Base-by-base conservation (phyloP, 2,329 filamentous ascomycete genomes). In the Thermothelomyces thermophilus region DNA sequence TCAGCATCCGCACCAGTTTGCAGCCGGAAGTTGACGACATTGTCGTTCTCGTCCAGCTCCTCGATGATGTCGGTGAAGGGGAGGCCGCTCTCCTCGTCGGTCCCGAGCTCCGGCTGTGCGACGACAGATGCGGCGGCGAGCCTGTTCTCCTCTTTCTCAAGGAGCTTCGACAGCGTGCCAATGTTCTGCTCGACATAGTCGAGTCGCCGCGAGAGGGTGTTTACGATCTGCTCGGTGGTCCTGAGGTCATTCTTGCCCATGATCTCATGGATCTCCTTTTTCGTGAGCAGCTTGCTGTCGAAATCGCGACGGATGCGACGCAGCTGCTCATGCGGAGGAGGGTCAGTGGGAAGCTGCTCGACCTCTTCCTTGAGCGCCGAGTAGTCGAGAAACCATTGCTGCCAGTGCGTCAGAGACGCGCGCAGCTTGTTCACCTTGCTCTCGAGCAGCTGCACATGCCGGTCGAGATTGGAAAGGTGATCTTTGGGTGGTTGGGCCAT, bases 1-100 rank as follows among this genome's bases (percentile, higher is more conserved):
- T 86, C 79, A 13, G 77, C 72, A 46, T 84, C 79, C 6, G 83
- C 84, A 0, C 89, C 85, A n/a, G 71, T 79, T 33, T 82, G 79
- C 26, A 85, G 70, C 48, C 72, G 78, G 58, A 77, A 82, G 0
- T 80, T 86, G 43, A 95, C 68, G 3, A 97, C 78, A 61, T 95
- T 93, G 49, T 84, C 93, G 10, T 95, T 80, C 8, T 96, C 90
- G 62, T 97, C 93, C 20, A 97, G 73, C 69, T 95, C 82, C 68
- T 98, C 93, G 48, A 89, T 74, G 57, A 98, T 97, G 60, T 97
- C 93, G 28, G 86, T 90, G 51, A 97, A 79, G 0, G 90, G 87
- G 45, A 90, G 72, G 1, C 82, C 83, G 11, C 83, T 82, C 53
- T 86, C 84, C 53, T 86, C 82, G 26, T 63, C 60, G 7, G 51